phyloP scores from a whole-genome alignment of 1,284 basidiomycete genomes.

The Apiotrichum laibachii region DNA sequence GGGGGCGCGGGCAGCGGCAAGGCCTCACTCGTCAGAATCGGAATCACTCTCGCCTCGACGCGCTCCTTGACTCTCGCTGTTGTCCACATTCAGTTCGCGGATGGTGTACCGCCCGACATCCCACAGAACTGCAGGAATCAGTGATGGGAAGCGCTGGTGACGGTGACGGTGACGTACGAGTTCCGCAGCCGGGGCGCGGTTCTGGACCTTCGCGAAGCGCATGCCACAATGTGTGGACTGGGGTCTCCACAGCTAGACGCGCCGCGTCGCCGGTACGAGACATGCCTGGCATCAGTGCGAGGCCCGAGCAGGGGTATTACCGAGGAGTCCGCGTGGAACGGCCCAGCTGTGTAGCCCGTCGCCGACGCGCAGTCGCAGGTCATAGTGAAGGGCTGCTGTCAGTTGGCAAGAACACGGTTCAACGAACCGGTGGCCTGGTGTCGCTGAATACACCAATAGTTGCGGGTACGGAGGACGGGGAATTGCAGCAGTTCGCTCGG shows the following conservation, averaged over 20 bases:
- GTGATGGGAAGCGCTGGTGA: not conserved
- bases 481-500: constrained; percentile 26
- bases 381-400: not conserved
- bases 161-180: not conserved
- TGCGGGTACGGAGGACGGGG: constrained; percentile 32
- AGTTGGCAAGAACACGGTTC: constrained; percentile 3
- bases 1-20: too few species aligned
- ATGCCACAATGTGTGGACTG: constrained; percentile 36
- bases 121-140: not conserved
- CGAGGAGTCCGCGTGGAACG: not conserved
- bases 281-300: not conserved
- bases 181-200: not conserved
- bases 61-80: too few species aligned
- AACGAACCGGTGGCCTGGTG: constrained; percentile 37
- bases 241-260: constrained; percentile 37
- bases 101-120: not conserved
- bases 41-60: not conserved
- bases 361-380: not conserved
- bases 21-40: not conserved
- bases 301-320: not conserved
- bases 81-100: not conserved
- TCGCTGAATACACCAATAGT: constrained; percentile 43
- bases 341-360: not conserved
- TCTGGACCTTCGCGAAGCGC: not conserved
- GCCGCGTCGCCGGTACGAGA: not conserved